Evolutionary conservation across 768 basidiomycete genomes (phyloP), one percentile per base, ranked within the genome.

Genomic region (Fistulinella prunicolor): DNA sequence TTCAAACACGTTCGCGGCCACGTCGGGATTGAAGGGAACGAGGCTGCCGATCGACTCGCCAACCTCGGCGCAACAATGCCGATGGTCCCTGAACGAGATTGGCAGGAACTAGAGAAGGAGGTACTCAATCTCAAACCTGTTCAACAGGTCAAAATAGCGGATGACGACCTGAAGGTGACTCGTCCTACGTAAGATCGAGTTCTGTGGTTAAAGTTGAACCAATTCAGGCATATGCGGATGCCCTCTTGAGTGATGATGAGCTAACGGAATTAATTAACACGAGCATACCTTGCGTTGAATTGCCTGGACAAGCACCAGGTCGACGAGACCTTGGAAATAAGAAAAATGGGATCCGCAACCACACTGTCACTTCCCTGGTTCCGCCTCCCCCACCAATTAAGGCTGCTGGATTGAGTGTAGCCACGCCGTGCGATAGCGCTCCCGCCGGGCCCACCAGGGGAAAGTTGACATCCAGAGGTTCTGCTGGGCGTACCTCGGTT

Each of bases 1-100:
- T 74, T 95, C 40, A 69, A 81, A 54, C 77, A 93, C 57, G 89
- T 97, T 47, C 77, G 80, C 48, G 94, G 85, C 0, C 94, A 96
- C 59, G 73, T 71, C 9, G 92, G 92, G 0, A 73, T 81, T 23
- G 69, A 69, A 44, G 94, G 94, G 1, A 97, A 97, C 62, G 94
- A 97, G 44, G 84, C 79, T 36, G 94, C 94, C 3, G 94, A 97
- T 63, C 58, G 52, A 13, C 75, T 84, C 47, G 91, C 91, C 4
- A 85, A 81, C 48, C 26, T 66, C 6, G 91, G 91, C 3, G 65
- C 76, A 9, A 54, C 59, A 9, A 49, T 73, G 43, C 70, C 73
- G 0, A 49, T 36, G 16, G 49, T 69, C 2, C 58, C 61, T 5
- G 87, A 90, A 29, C 73, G 74, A 38, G 77, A 89, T 54, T 92